phyloP scores from a whole-genome alignment of 2,329 filamentous ascomycete genomes.

The Parastagonospora nodorum region DNA sequence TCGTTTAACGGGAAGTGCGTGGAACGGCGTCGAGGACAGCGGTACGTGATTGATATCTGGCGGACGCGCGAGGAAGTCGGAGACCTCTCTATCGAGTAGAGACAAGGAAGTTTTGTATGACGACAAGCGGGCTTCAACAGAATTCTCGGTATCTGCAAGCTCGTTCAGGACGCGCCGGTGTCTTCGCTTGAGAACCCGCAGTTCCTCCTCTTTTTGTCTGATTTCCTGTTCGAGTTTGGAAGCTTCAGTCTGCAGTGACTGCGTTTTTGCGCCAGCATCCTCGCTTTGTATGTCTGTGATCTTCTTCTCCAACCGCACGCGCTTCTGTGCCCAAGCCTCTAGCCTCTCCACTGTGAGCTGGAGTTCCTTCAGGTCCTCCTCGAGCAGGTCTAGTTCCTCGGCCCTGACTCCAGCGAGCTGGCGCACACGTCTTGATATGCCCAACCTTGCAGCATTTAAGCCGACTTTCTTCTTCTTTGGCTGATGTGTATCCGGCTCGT shows the following conservation, averaged over 20 bases:
- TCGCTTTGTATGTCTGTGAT: slow-evolving; percentile 61
- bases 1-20: slow-evolving; percentile 65
- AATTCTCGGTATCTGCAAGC: slow-evolving; percentile 67
- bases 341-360: slow-evolving; percentile 64
- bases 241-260: slow-evolving; percentile 57
- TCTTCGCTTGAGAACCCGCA: slow-evolving; percentile 64
- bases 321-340: slow-evolving; percentile 62
- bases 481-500: slow-evolving; percentile 16
- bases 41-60: slow-evolving; percentile 46
- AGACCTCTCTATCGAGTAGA: slow-evolving; percentile 68
- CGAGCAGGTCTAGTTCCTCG: slow-evolving; percentile 68
- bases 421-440: slow-evolving; percentile 66
- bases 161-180: slow-evolving; percentile 64
- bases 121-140: slow-evolving; percentile 71
- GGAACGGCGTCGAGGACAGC: slow-evolving; percentile 54
- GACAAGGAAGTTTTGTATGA: slow-evolving; percentile 71
- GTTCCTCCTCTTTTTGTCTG: slow-evolving; percentile 65
- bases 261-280: slow-evolving; percentile 62
- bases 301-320: slow-evolving; percentile 60
- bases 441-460: slow-evolving; percentile 66
- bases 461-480: slow-evolving; percentile 59
- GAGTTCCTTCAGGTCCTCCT: slow-evolving; percentile 61
- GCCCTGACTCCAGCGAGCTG: slow-evolving; percentile 69
- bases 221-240: slow-evolving; percentile 66
- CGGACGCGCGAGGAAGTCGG: slow-evolving; percentile 63